These are phyloP conservation scores for Pseudogymnoascus sp. DNA, from an alignment of 2,329 filamentous ascomycete species.

Conservation along the genomic window DNA sequence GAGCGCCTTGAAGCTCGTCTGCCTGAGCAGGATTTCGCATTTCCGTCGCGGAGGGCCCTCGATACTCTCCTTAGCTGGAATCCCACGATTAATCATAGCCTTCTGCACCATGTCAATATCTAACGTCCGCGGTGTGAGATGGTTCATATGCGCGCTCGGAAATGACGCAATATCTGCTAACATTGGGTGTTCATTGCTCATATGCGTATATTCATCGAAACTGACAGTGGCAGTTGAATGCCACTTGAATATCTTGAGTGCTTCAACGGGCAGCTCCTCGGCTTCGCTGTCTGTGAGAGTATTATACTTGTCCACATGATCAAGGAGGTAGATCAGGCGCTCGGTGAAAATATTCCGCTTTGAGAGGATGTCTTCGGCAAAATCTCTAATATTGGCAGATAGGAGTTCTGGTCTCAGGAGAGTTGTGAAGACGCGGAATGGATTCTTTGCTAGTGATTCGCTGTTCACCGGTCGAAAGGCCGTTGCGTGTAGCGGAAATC, in stretches of 20 bases:
- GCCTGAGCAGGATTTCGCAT: slow-evolving; percentile 41
- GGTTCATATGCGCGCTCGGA: slow-evolving; percentile 42
- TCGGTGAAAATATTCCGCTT: slow-evolving; percentile 36
- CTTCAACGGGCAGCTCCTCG: slow-evolving; percentile 34
- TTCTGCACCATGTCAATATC: slow-evolving; percentile 39
- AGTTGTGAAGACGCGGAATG: slow-evolving; percentile 38
- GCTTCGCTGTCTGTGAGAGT: slow-evolving; percentile 27
- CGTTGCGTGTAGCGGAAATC: slow-evolving; percentile 44
- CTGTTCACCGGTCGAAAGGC: slow-evolving; percentile 37
- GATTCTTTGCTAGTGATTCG: slow-evolving; percentile 32
- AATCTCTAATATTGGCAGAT: slow-evolving; percentile 22
- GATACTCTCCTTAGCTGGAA: slow-evolving; percentile 40
- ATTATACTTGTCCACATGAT: slow-evolving; percentile 27
- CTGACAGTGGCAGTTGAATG: slow-evolving; percentile 34
- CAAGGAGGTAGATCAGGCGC: slow-evolving; percentile 31
- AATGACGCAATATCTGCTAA: slow-evolving; percentile 40
- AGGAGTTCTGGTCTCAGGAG: slow-evolving; percentile 36
- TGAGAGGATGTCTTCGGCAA: slow-evolving; percentile 30
- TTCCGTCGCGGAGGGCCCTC: slow-evolving; percentile 40
- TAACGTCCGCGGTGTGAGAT: slow-evolving; percentile 43
- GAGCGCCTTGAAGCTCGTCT: slow-evolving; percentile 46
- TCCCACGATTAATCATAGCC: slow-evolving; percentile 33
- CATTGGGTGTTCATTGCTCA: slow-evolving; percentile 38
- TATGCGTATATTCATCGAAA: slow-evolving; percentile 33
- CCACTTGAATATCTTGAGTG: slow-evolving; percentile 41